phyloP scores from a whole-genome alignment of 257 asterid genomes.

The Mitragyna speciosa region DNA sequence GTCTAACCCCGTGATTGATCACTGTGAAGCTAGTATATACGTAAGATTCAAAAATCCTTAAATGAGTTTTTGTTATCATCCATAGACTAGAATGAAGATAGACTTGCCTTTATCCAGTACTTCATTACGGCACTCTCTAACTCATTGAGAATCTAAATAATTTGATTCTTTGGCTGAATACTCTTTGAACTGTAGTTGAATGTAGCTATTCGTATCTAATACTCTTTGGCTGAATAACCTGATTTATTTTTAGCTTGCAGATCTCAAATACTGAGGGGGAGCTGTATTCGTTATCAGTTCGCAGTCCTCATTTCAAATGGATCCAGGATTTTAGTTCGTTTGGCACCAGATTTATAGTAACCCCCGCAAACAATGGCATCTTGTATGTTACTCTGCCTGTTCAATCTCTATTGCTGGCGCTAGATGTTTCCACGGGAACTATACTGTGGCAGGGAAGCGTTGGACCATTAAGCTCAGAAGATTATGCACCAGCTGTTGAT shows the following conservation, averaged over 20 bases:
- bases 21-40: slow-evolving; percentile 86
- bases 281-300: slow-evolving; percentile 71
- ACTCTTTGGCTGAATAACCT: too few relatives aligned
- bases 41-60: slow-evolving; percentile 39
- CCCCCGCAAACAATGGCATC: slow-evolving; percentile 78
- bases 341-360: slow-evolving; percentile 43
- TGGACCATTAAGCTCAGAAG: slow-evolving; percentile 71
- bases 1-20: slow-evolving; percentile 77
- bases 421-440: slow-evolving; percentile 69
- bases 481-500: slow-evolving; percentile 74
- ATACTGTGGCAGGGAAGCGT: slow-evolving; percentile 66
- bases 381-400: slow-evolving; percentile 58
- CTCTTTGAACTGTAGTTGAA: not conserved
- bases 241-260: slow-evolving; percentile 41
- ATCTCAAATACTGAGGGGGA: slow-evolving; percentile 74
- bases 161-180: not conserved
- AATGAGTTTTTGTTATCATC: not conserved
- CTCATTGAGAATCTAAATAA: not conserved
- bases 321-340: slow-evolving; percentile 75
- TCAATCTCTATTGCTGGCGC: slow-evolving; percentile 49
- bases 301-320: slow-evolving; percentile 81
- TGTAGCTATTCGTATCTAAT: not conserved
- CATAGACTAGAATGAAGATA: not conserved
- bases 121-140: not conserved
- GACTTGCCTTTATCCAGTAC: not conserved